A percentile compares a stretch with the other conserved stretches of the same genome.
Evolutionary conservation across 2,329 filamentous ascomycete species (phyloP).

Genomic region (Pseudofabraea citricarpa): DNA sequence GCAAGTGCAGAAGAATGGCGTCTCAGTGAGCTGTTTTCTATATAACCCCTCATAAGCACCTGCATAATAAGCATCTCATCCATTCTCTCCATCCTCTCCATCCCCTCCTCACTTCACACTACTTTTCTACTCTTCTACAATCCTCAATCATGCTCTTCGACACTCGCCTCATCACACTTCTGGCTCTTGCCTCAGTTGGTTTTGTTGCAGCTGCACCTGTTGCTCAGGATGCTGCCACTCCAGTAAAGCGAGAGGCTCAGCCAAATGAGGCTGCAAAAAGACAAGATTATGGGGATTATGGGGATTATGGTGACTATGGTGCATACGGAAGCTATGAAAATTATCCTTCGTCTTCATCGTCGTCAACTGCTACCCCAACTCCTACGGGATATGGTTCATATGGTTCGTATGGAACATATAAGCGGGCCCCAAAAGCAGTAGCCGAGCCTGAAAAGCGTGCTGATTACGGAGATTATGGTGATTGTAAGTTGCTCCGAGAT

Average conservation of each 20-base stretch:
- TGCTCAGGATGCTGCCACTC: constrained; percentile 1
- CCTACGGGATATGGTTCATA: background rate
- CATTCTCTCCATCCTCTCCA: background rate
- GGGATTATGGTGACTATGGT: background rate
- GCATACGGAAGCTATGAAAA: background rate
- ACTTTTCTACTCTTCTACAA: too few relatives aligned
- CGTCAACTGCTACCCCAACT: background rate
- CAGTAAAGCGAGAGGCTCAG: too few relatives aligned
- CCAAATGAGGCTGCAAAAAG: constrained; percentile 3
- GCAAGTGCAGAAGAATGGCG: background rate
- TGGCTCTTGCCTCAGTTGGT: constrained; percentile 13
- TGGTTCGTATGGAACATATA: constrained; percentile 5
- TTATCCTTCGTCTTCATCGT: background rate
- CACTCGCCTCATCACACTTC: constrained; percentile 6
- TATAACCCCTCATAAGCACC: background rate
- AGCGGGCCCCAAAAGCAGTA: constrained; percentile 1
- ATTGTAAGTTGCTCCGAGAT: too few relatives aligned
- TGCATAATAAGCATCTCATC: background rate
- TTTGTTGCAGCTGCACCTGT: constrained; percentile 12
- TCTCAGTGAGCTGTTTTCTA: background rate
- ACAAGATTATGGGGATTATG: constrained; percentile 9
- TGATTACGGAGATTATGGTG: constrained; percentile 1
- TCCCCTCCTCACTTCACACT: constrained; percentile 1
- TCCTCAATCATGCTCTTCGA: constrained; percentile 10
- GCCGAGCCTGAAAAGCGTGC: background rate